phyloP scores from a whole-genome alignment of 805 yeast species.

The Wickerhamiella parazyma region DNA sequence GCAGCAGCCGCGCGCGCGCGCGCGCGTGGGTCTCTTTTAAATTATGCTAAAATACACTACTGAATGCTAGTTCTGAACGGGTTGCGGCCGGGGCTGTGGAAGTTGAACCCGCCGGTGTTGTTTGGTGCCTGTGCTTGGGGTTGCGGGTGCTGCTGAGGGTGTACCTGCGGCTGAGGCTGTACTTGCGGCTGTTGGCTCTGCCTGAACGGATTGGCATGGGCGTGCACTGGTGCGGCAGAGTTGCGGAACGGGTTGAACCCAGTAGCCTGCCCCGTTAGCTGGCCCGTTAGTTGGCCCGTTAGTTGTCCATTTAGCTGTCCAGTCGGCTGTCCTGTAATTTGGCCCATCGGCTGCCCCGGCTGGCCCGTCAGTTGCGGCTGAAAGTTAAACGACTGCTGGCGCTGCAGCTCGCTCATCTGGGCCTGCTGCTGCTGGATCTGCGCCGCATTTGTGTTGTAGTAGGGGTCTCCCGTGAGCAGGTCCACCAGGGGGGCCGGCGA shows the following conservation, averaged over 20 bases:
- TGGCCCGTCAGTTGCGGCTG: constrained; percentile 3
- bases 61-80: constrained; percentile 6
- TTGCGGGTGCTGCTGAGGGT: neutral
- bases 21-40: neutral
- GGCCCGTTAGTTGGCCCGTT: neutral
- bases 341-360: neutral
- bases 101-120: neutral
- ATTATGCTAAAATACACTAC: neutral
- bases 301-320: neutral
- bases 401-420: constrained; percentile 17
- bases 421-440: constrained; percentile 18
- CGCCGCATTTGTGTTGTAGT: constrained; percentile 17
- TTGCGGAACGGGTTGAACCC: constrained; percentile 3
- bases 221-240: neutral
- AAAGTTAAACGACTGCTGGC: constrained; percentile 15
- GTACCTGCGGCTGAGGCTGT: neutral
- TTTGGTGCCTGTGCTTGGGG: neutral
- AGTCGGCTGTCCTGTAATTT: neutral
- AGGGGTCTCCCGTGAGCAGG: constrained; percentile 13
- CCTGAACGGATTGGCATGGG: neutral
- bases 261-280: neutral
- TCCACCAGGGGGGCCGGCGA: constrained; percentile 7
- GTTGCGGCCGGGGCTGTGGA: constrained; percentile 3
- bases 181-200: neutral
- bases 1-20: too few species aligned